Evolutionary conservation across 371 early-diverging fungal species (phyloP), one percentile per base, ranked within the genome.

Genomic region (Neoconidiobolus thromboides): DNA sequence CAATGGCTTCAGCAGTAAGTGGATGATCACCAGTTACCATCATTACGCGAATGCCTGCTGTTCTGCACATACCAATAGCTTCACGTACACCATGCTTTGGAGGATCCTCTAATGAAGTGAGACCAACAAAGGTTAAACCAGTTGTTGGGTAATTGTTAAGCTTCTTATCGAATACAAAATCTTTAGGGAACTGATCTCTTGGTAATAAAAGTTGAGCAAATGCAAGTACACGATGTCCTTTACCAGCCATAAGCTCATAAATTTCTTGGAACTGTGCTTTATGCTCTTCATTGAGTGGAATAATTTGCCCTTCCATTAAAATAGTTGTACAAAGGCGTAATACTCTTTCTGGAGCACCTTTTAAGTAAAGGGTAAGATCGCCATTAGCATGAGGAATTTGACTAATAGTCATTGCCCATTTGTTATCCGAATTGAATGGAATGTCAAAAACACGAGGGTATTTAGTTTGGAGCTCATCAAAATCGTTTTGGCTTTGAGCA

Each of bases 1-100:
- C 87, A 61, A 85, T 83, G 7, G 83, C 83, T 65, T 86, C 84
- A 38, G 87, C 86, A 0, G 94, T 92, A 63, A 94, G 74, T 38
- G 91, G 88, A 64, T 91, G 91, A 69, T 96, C 96, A 64, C 94
- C 96, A 6, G 96, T 96, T 7, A 92, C 94, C 93, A 93, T 96
- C 77, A 93, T 81, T 44, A 95, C 90, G 65, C 86, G 81, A 67
- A 96, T 85, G 64, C 93, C 95, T 2, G 96, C 97, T 37, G 72
- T 72, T 59, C 92, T 82, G 64, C 93, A 91, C 50, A 81, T 75
- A 48, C 89, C 93, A 64, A 96, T 82, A n/a, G 93, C 94, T 66
- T 93, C 91, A 69, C 91, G 87, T n/a, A 95, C 94, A 58, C 93
- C 96, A 64, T 91, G 91, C 71, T 93, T 93, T 63, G 95, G 96